Evolutionary conservation across 257 asterid genomes (phyloP).

Genomic region (Fraxinus pennsylvanica): DNA sequence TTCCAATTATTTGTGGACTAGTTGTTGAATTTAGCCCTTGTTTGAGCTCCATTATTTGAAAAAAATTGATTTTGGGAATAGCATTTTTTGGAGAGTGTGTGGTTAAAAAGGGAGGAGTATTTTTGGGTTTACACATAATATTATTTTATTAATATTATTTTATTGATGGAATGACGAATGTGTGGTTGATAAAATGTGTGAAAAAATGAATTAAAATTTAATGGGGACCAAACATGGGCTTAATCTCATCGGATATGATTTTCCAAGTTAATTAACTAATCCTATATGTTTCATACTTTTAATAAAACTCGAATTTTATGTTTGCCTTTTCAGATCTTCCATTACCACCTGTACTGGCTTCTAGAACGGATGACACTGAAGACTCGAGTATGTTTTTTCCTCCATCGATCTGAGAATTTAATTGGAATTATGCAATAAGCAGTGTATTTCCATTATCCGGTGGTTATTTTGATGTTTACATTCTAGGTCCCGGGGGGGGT

Average conservation of each 20-base stretch:
- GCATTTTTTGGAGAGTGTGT: no score
- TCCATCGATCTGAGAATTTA: neutral
- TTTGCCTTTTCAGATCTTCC: slow-evolving; percentile 54
- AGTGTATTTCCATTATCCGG: neutral
- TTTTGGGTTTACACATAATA: no score
- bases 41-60: no score
- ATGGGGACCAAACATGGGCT: no score
- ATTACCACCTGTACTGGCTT: slow-evolving; percentile 57
- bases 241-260: neutral
- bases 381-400: slow-evolving; percentile 56
- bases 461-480: neutral
- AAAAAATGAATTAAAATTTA: no score
- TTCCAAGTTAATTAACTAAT: neutral
- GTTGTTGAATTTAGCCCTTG: no score
- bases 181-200: no score
- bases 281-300: neutral
- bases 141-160: no score
- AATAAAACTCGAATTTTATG: neutral
- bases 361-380: slow-evolving; percentile 66
- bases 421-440: neutral
- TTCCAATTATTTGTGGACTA: neutral
- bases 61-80: no score
- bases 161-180: no score
- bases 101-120: no score
- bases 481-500: neutral